phyloP scores from a whole-genome alignment of 495 filamentous ascomycete genomes.

The Pseudoneurospora amorphoporcata region DNA sequence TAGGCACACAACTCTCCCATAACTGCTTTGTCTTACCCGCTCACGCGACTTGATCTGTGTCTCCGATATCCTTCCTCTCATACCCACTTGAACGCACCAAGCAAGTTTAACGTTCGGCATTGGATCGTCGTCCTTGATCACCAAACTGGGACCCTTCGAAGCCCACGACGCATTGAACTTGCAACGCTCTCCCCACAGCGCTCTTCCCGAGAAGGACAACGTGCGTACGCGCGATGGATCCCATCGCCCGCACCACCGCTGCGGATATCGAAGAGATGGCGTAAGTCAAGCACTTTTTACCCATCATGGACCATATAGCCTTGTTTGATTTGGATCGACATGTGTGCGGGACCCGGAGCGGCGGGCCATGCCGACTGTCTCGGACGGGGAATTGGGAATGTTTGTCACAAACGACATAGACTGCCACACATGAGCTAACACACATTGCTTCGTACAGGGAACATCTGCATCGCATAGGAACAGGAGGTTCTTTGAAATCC shows the following conservation, averaged over 20 bases:
- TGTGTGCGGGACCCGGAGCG: neutral
- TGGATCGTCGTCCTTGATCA: neutral
- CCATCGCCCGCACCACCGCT: neutral
- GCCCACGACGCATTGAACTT: neutral
- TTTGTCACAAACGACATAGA: constrained; percentile 2
- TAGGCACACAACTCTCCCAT: neutral
- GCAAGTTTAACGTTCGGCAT: neutral
- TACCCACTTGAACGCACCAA: neutral
- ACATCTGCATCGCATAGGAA: constrained; percentile 7
- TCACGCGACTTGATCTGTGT: neutral
- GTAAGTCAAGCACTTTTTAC: constrained; percentile 1
- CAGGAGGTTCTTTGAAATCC: neutral
- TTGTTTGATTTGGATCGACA: neutral
- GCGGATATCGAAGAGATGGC: constrained; percentile 12
- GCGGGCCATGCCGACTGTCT: neutral
- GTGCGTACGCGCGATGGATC: constrained; percentile 2
- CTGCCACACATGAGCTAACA: neutral
- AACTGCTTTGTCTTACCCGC: neutral
- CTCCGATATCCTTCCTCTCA: neutral
- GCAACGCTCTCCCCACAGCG: neutral
- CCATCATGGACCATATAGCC: neutral
- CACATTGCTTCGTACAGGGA: neutral
- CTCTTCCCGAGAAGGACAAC: neutral
- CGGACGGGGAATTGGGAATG: neutral
- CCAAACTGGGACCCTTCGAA: neutral